Percentiles rank a stretch among this genome's conserved stretches.
These are phyloP conservation scores for Jamesozyma jinghongensis DNA, from an alignment of 805 yeast species.

Conservation along the genomic window DNA sequence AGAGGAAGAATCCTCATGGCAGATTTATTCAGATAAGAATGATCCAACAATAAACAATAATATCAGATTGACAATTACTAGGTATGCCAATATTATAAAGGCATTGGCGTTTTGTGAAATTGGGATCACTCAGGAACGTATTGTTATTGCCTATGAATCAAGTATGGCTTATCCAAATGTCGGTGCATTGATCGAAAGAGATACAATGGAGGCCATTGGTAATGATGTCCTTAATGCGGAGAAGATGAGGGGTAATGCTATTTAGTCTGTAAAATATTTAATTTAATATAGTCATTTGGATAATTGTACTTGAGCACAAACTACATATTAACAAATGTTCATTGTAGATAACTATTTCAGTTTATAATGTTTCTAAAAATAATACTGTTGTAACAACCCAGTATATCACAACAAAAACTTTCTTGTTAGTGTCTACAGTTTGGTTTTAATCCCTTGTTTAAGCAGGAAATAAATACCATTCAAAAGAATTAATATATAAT, in stretches of 20 bases:
- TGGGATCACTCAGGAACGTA: conserved; percentile 75
- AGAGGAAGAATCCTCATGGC: conserved; percentile 91
- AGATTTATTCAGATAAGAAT: conserved; percentile 85
- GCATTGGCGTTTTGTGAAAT: conserved; percentile 79
- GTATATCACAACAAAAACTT: too few relatives aligned
- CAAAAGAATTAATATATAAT: too few relatives aligned
- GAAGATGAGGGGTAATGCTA: conserved; percentile 56
- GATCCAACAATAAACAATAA: conserved; percentile 53
- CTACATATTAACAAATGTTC: too few relatives aligned
- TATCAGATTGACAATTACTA: conserved; percentile 62
- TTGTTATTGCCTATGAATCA: conserved; percentile 79
- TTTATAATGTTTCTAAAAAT: too few relatives aligned
- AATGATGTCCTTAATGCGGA: conserved; percentile 61
- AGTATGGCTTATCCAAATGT: conserved; percentile 66
- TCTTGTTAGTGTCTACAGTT: too few relatives aligned
- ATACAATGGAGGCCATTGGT: conserved; percentile 64
- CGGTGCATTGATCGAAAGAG: conserved; percentile 65
- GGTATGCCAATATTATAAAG: conserved; percentile 76
- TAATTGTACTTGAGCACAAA: too few relatives aligned
- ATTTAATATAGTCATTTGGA: too few relatives aligned
- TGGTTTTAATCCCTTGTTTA: too few relatives aligned
- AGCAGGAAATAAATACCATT: too few relatives aligned
- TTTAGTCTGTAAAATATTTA: background rate
- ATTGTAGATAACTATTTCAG: too few relatives aligned
- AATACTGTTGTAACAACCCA: too few relatives aligned